phyloP scores from a whole-genome alignment of 2,329 filamentous ascomycete genomes.

The Alternaria sp. region DNA sequence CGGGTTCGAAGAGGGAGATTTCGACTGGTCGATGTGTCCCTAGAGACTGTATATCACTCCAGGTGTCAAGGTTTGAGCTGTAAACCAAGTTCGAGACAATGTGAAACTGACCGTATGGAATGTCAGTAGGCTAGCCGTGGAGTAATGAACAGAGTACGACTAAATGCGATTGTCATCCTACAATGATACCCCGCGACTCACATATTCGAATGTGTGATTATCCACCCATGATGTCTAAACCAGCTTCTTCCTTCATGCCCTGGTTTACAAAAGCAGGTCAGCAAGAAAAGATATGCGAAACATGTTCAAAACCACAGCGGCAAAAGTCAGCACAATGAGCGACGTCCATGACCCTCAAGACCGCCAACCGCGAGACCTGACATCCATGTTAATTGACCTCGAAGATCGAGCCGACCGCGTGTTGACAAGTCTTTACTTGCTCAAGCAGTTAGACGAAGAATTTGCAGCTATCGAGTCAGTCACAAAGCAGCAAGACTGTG shows the following conservation, averaged over 20 bases:
- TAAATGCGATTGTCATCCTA: not conserved
- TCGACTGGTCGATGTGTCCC: not conserved
- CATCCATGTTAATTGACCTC: not conserved
- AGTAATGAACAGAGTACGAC: not conserved
- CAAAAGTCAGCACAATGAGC: not conserved
- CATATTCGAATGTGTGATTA: not conserved
- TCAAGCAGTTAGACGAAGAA: not conserved
- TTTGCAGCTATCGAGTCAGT: not conserved
- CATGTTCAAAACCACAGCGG: not conserved
- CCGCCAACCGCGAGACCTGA: not conserved
- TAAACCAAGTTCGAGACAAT: not conserved
- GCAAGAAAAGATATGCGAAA: not conserved
- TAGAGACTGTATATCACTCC: not conserved
- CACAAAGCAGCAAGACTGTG: not conserved
- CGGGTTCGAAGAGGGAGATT: constrained; percentile 1
- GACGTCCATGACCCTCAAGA: not conserved
- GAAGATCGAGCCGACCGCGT: constrained; percentile 2
- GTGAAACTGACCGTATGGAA: not conserved
- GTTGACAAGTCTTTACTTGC: constrained; percentile 3
- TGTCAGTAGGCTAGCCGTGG: not conserved
- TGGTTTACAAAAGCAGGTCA: not conserved
- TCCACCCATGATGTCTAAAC: not conserved
- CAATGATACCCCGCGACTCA: not conserved
- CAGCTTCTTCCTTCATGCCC: not conserved
- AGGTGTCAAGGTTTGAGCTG: not conserved